Evolutionary conservation across 306 rosid species (phyloP).

Genomic region (Mimosa bimucronata): DNA sequence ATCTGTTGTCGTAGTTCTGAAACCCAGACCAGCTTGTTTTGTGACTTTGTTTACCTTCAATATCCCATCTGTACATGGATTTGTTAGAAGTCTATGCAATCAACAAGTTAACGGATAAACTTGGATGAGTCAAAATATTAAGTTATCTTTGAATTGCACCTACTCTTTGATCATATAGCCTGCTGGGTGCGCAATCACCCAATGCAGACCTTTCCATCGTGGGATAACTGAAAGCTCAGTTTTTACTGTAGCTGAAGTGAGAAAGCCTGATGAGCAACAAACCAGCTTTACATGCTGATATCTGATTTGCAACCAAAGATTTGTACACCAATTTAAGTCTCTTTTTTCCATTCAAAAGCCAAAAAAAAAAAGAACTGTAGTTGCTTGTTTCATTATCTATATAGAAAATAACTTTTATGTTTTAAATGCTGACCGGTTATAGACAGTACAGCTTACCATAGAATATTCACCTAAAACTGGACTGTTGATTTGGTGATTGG

Average conservation of each 20-base stretch:
- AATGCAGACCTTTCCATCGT: not conserved
- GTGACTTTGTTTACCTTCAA: not conserved
- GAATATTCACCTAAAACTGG: not conserved
- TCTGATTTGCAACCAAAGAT: not conserved
- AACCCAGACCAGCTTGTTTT: not conserved
- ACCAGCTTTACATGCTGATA: too few species aligned
- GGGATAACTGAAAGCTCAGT: not conserved
- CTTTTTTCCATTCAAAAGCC: not conserved
- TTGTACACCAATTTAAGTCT: not conserved
- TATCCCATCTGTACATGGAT: not conserved
- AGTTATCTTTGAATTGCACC: not conserved
- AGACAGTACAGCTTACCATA: not conserved
- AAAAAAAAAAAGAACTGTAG: not conserved
- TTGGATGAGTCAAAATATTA: not conserved
- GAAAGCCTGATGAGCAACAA: not conserved
- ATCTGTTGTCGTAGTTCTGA: not conserved
- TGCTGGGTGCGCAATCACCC: not conserved
- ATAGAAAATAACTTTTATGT: not conserved
- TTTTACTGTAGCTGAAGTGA: not conserved
- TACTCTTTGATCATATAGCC: not conserved
- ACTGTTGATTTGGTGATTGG: not conserved
- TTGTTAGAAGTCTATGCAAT: not conserved
- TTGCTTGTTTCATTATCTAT: not conserved
- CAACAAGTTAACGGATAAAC: not conserved
- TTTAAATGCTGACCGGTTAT: not conserved